Base-by-base conservation (phyloP, 208 protist genomes). In the Acanthamoeba lugdunensis region DNA sequence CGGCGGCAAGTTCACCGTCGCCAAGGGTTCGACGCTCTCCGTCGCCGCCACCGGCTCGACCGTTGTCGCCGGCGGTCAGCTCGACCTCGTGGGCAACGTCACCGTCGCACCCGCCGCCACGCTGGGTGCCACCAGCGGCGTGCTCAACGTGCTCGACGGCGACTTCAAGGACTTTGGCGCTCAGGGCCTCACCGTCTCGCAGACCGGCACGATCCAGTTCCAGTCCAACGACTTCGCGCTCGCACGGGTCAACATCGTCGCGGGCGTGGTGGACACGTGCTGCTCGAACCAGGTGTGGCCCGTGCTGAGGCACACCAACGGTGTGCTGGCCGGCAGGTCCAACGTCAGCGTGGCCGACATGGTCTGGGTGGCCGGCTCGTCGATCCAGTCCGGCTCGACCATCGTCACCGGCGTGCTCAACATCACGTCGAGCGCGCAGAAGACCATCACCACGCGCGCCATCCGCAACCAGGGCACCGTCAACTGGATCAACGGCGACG, bases 271-370 rank as follows among this genome's bases (percentile, higher is more conserved):
- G 13, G 87, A 92, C 28, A 48, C 87, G 61, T 71, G 87, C 87
- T 92, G 87, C 87, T 41, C 69, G 33, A 92, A 92, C 87, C 87
- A 77, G 69, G 63, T 92, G 48, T 92, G 87, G 87, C 65, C 61
- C 33, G 2, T 30, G 41, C 87, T 92, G 37, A 4, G 37, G 25
- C 87, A 81, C 6, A 52, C 5, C 41, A 48, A 33, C 48, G 87
- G 87, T 28, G 37, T n/a, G 52, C 87, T 92, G 45, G 41, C 69
- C 4, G 87, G 87, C 33, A n/a, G 65, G 11, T 71, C 87, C 87
- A 92, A 92, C 61, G 69, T 92, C 11, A 92, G 48, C 69, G 69
- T 92, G 28, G 3, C 45, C 18, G 37, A 52, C 9, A 92, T 92
- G 87, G 87, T 81, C 13, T 92, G 87, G 87, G 4, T 9, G 16